Conservation (phyloP, 2,329 filamentous ascomycete genomes). For the Epichloe elymi region DNA sequence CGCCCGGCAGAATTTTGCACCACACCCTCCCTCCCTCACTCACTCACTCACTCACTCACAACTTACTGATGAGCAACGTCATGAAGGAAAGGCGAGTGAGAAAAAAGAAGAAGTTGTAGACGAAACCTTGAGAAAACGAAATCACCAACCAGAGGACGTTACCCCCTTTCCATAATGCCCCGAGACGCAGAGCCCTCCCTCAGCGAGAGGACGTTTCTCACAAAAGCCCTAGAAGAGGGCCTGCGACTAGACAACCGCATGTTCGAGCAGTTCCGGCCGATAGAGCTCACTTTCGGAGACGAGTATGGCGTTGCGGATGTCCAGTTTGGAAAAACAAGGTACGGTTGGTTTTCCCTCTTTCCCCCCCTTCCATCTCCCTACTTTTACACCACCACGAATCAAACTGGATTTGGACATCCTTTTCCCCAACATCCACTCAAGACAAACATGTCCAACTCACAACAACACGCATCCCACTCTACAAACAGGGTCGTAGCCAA, state of each 20-base stretch:
- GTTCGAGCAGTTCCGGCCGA: constrained; percentile 64
- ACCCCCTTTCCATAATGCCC: constrained; percentile 51
- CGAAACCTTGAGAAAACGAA: not conserved
- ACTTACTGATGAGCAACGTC: not conserved
- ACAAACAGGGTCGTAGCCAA: constrained; percentile 62
- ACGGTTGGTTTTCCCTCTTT: constrained; percentile 3
- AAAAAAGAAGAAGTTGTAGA: not conserved
- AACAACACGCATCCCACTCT: not conserved
- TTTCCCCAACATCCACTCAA: not conserved
- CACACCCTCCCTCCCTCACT: no score
- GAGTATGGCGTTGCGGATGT: constrained; percentile 87
- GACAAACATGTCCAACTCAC: not conserved
- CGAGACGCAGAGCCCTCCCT: constrained; percentile 82
- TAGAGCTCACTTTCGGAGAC: constrained; percentile 73
- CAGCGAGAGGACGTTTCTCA: constrained; percentile 77
- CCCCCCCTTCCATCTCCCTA: not conserved
- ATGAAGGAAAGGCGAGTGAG: constrained; percentile 6
- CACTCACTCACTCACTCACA: not conserved
- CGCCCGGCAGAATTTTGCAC: constrained; percentile 36
- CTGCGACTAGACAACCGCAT: constrained; percentile 73
- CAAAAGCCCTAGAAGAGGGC: constrained; percentile 67
- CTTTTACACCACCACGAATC: not conserved
- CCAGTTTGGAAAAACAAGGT: constrained; percentile 82
- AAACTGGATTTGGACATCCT: not conserved
- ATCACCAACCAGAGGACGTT: not conserved